Evolutionary conservation across 129 eudicot genomes (phyloP).

Genomic region (Flaveria robusta): DNA sequence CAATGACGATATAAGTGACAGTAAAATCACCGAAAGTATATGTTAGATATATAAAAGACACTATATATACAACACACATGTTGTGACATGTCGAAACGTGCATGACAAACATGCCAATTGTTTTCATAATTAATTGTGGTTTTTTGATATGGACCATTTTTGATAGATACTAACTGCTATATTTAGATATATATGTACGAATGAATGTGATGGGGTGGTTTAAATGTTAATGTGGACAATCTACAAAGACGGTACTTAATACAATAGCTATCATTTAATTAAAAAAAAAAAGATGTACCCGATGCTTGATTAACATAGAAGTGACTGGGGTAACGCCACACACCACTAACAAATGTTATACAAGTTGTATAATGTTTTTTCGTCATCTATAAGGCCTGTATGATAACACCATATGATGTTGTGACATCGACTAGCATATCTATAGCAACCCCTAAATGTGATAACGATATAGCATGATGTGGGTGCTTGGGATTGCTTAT

Average conservation of each 20-base stretch:
- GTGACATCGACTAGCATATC: no score
- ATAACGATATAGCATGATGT: no score
- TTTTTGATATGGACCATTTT: neutral
- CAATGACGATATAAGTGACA: neutral
- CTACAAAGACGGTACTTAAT: neutral
- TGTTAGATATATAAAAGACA: neutral
- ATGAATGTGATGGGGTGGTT: conserved; percentile 13
- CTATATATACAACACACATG: neutral
- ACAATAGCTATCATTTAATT: no score
- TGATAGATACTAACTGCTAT: neutral
- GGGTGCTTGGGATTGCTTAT: no score
- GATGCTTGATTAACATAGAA: no score
- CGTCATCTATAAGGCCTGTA: no score
- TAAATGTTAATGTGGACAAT: neutral
- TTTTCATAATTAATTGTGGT: neutral
- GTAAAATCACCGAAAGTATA: neutral
- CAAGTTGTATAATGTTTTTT: no score
- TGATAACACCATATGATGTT: no score
- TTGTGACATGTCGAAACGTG: conserved; percentile 11
- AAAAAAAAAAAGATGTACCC: no score
- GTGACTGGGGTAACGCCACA: no score
- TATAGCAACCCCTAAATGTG: no score
- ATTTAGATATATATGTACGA: neutral
- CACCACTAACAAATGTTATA: no score
- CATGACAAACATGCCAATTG: neutral